A percentile compares a stretch with the other conserved stretches of the same genome.
phyloP scores from a whole-genome alignment of 805 yeast species.

The Vanderwaltozyma polyspora region DNA sequence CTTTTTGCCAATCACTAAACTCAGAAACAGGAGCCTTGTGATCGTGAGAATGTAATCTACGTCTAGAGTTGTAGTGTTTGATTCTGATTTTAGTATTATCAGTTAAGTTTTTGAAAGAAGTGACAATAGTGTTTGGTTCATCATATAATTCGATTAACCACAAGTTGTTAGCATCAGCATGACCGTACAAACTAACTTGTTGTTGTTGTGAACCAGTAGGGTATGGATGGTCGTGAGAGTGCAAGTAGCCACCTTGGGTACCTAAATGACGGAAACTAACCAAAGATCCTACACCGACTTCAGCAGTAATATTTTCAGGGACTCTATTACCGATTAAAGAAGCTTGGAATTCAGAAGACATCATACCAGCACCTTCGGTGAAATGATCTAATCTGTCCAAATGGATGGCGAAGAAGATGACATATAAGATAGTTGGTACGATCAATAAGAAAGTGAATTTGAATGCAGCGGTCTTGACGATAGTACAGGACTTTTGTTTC shows the following conservation, averaged over 20 bases:
- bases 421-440: conserved; percentile 46
- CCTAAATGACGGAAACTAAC: conserved; percentile 57
- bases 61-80: conserved; percentile 42
- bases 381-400: conserved; percentile 45
- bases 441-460: conserved; percentile 47
- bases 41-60: conserved; percentile 76
- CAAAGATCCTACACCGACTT: conserved; percentile 63
- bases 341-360: conserved; percentile 62
- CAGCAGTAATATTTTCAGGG: conserved; percentile 47
- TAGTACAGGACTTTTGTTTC: conserved; percentile 33
- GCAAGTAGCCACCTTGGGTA: conserved; percentile 72
- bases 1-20: conserved; percentile 68
- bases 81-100: conserved; percentile 66
- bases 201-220: conserved; percentile 79
- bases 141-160: conserved; percentile 65
- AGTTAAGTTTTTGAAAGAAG: conserved; percentile 48
- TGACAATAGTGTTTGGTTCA: conserved; percentile 31
- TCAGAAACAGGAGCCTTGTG: conserved; percentile 68
- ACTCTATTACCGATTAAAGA: conserved; percentile 48
- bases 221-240: conserved; percentile 62
- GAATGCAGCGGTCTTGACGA: conserved; percentile 36
- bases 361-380: conserved; percentile 63
- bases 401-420: conserved; percentile 52
- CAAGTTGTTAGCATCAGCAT: conserved; percentile 60
- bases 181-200: conserved; percentile 72